A percentile compares a stretch with the other conserved stretches of the same genome.
These are phyloP conservation scores for Skeletonema potamos DNA, from an alignment of 108 stramenopile species.

Conservation along the genomic window DNA sequence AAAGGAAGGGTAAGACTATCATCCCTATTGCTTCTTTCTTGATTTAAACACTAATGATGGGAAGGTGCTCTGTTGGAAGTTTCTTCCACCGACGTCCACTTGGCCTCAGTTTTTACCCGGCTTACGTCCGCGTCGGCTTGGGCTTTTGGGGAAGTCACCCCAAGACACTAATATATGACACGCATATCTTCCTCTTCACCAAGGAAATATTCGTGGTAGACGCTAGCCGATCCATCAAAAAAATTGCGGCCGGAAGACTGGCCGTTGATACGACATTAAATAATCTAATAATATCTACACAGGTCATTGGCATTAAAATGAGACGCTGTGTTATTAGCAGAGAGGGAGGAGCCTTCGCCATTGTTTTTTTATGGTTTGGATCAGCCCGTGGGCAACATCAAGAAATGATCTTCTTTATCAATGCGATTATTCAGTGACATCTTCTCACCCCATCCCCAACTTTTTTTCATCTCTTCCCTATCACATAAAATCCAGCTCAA, in stretches of 20 bases:
- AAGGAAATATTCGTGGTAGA: too few species aligned
- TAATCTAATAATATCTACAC: background rate
- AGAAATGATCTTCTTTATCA: background rate
- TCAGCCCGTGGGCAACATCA: background rate
- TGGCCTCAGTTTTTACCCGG: background rate
- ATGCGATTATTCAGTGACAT: background rate
- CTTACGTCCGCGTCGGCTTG: background rate
- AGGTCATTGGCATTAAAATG: background rate
- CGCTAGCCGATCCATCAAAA: background rate
- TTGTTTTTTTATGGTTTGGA: too few species aligned
- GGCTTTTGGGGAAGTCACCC: background rate
- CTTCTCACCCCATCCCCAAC: background rate
- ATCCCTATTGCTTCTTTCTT: background rate
- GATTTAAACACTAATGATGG: too few species aligned
- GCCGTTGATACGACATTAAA: background rate
- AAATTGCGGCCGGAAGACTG: background rate
- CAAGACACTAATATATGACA: background rate
- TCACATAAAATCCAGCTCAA: background rate
- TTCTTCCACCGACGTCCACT: background rate
- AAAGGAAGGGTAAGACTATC: background rate
- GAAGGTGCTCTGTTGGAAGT: too few species aligned
- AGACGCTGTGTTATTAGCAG: background rate
- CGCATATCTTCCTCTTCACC: background rate
- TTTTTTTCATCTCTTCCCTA: background rate
- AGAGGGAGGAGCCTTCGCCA: background rate